A percentile compares a stretch with the other conserved stretches of the same genome.
Conservation (phyloP, 1,139 yeast genomes). For the Geotrichum cucujoidarum region DNA sequence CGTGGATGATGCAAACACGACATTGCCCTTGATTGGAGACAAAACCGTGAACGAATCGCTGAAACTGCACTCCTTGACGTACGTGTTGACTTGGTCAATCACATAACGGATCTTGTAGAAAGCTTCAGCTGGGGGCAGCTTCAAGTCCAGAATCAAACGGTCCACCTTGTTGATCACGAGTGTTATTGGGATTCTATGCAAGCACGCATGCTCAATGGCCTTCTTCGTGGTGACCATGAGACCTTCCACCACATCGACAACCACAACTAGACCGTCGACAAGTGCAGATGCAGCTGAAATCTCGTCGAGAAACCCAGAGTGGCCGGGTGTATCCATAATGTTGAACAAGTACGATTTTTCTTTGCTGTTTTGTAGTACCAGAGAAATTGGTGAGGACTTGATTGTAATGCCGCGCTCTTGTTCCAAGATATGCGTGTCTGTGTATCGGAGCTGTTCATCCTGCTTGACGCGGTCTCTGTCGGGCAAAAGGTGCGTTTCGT, state of each 20-base stretch:
- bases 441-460: conserved; percentile 51
- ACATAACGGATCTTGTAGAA: conserved; percentile 59
- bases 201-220: conserved; percentile 48
- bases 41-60: conserved; percentile 28
- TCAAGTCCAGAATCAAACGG: conserved; percentile 68
- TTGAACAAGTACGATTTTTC: conserved; percentile 58
- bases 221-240: conserved; percentile 50
- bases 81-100: conserved; percentile 55
- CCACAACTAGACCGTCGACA: conserved; percentile 62
- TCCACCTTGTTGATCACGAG: conserved; percentile 81
- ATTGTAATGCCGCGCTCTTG: conserved; percentile 65
- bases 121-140: conserved; percentile 69
- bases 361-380: conserved; percentile 53
- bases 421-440: conserved; percentile 70
- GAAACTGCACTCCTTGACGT: conserved; percentile 30
- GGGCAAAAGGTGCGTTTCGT: conserved; percentile 52
- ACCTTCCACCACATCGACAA: conserved; percentile 86
- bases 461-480: conserved; percentile 35
- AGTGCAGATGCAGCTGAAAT: conserved; percentile 52
- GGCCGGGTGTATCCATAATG: conserved; percentile 87
- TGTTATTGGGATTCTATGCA: conserved; percentile 47
- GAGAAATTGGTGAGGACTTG: conserved; percentile 56
- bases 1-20: conserved; percentile 66
- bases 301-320: conserved; percentile 77
- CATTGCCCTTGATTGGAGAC: conserved; percentile 64